Evolutionary conservation across 2,329 filamentous ascomycete species (phyloP).

Genomic region (Beauveria brongniartii): DNA sequence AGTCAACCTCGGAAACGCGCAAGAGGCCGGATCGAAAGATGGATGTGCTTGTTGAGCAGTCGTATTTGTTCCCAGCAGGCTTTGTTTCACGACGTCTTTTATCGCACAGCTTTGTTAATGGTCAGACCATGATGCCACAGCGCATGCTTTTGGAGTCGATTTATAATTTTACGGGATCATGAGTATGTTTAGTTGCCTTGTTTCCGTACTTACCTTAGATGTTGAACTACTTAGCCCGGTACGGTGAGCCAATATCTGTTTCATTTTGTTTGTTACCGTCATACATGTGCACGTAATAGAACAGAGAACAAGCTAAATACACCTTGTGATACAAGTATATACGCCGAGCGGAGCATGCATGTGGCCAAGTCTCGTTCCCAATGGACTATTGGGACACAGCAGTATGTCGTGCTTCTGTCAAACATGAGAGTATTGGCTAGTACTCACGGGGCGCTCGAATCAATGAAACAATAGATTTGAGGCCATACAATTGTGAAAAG

Average conservation of each 20-base stretch:
- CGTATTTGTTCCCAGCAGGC: slow-evolving; percentile 2
- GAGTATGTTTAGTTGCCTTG: slow-evolving; percentile 9
- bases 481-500: background rate
- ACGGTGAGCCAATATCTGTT: background rate
- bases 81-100: slow-evolving; percentile 8
- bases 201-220: slow-evolving; percentile 7
- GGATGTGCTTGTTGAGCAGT: slow-evolving; percentile 70
- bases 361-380: background rate
- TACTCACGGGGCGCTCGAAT: background rate
- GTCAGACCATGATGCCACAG: slow-evolving; percentile 7
- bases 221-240: slow-evolving; percentile 4
- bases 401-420: background rate
- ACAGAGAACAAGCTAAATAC: background rate
- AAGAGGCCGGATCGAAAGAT: slow-evolving; percentile 73
- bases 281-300: background rate
- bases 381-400: background rate
- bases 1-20: slow-evolving; percentile 72
- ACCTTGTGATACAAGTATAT: background rate
- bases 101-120: slow-evolving; percentile 7
- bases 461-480: background rate
- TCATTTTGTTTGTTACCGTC: background rate
- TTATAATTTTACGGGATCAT: slow-evolving; percentile 10
- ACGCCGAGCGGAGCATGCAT: background rate
- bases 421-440: background rate
- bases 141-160: slow-evolving; percentile 7